Base-by-base conservation (phyloP, 768 basidiomycete genomes). In the Russula abietina region DNA sequence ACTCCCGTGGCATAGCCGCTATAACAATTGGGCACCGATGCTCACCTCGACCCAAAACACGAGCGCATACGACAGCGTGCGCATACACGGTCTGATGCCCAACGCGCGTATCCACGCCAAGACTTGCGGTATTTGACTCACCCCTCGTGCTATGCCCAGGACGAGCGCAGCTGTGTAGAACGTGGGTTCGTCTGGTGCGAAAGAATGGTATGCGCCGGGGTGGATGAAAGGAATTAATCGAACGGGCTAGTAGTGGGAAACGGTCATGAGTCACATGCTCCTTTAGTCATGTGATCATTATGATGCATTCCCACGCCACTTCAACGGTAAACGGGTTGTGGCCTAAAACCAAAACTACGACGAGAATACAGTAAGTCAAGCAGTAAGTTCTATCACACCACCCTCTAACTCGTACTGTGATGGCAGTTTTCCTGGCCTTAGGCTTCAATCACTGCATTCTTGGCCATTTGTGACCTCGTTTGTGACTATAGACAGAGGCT, bases 41-140 rank as follows among this genome's bases (percentile, higher is more conserved):
- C 83, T 82, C 33, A 88, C 83, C 69, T 93, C 89, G 7, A 78
- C 79, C 83, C 89, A 91, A 62, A 88, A 81, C 50, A 84, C 82
- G 55, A 93, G 70, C 24, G 84, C 83, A 0, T 84, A 70, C 2
- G 84, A 80, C 14, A 93, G 72, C 17, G 87, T 86, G 45, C 76
- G 73, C 30, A 69, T 71, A n/a, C 76, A 75, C 1, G 90, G 89
- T 46, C 55, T 43, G 12, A 92, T 73, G 0, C 72, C 72, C 43
- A 91, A 67, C 17, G 75, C 77, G 8, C 80, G 79, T 89, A 91
- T 91, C 89, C 92, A 92, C 22, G 81, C 83, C 1, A 93, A 71
- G 14, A 77, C 77, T 14, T 81, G 77, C 0, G 90, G 86, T 32
- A 93, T 85, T 71, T 91, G 87, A 0, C 73, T 69, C 10, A 80